Evolutionary conservation across 2,329 filamentous ascomycete species (phyloP).

Genomic region (Cladosporium austrohemisphaericum): DNA sequence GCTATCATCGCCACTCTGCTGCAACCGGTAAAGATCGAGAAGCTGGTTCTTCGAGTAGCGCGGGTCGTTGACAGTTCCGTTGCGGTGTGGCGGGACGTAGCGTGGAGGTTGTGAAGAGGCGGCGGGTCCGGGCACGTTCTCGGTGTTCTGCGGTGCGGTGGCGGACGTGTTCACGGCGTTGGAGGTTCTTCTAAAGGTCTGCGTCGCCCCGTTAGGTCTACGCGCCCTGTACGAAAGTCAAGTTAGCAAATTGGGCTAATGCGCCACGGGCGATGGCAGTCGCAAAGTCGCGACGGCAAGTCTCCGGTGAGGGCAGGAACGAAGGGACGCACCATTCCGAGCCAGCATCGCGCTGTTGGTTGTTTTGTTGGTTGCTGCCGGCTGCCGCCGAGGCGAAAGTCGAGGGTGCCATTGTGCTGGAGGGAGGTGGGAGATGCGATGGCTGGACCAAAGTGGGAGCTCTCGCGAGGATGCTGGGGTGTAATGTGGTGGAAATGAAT

Average conservation of each 20-base stretch:
- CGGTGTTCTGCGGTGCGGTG: slow-evolving; percentile 31
- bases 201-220: slow-evolving; percentile 62
- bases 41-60: slow-evolving; percentile 79
- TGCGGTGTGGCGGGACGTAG: slow-evolving; percentile 63
- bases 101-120: slow-evolving; percentile 31
- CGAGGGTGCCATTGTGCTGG: slow-evolving; percentile 31
- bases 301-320: background rate
- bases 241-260: slow-evolving; percentile 8
- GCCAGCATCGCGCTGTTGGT: slow-evolving; percentile 41
- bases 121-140: slow-evolving; percentile 20
- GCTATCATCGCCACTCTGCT: slow-evolving; percentile 55
- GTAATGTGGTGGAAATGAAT: background rate
- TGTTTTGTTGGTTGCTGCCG: slow-evolving; percentile 37
- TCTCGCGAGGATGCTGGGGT: too few relatives aligned
- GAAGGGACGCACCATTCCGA: slow-evolving; percentile 44
- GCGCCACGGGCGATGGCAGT: background rate
- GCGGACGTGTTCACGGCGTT: slow-evolving; percentile 51
- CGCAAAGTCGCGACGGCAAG: background rate
- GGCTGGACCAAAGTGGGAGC: too few relatives aligned
- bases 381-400: slow-evolving; percentile 51
- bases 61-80: slow-evolving; percentile 52
- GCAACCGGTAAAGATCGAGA: slow-evolving; percentile 65
- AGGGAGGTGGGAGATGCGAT: slow-evolving; percentile 1
- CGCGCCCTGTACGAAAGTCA: slow-evolving; percentile 51
- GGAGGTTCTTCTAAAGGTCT: slow-evolving; percentile 64